Base-by-base conservation (phyloP, 192 early-diverging fungal genomes). In the Coemansia sp. region DNA sequence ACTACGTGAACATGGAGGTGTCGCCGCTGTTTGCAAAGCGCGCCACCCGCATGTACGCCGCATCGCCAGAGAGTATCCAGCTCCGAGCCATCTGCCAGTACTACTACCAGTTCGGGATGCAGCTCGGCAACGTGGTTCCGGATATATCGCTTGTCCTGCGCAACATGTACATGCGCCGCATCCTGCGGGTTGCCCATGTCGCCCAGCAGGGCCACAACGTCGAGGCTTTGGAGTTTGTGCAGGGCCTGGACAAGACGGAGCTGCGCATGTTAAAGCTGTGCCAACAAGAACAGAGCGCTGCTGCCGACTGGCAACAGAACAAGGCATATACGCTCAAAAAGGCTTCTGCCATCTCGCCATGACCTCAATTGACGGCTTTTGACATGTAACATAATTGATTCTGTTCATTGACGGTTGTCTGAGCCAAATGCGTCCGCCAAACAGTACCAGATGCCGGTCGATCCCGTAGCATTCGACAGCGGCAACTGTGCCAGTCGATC, bases 1-100 rank as follows among this genome's bases (percentile, higher is more conserved):
- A 77, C 74, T 73, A 66, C 33, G 65, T 82, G 25, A 71, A 73
- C 57, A 82, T 82, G 80, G 71, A 73, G 22, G 68, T 72, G 4
- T 72, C 80, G 62, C 70, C 71, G 10, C 55, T 77, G 60, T 82
- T 82, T 54, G 71, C 80, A 19, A 76, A 77, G 43, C 80, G 67
- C 55, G 69, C 80, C 40, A 77, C 66, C 62, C 70, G 80, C 65
- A 82, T 82, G 80, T 82, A 74, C 69, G 80, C 71, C 35, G 80
- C 80, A 19, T 82, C 80, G 13, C 71, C 80, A 0, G 75, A 69
- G 62, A 76, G 75, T 66, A 63, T 82, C 49, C 71, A 82, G 59
- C 68, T 82, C 49, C 80, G 75, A 9, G 66, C 67, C 5, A 71
- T 82, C 59, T 73, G 74, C 36, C 75, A 73, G 59, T 65, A 82